Conservation (phyloP, 345 rosid species). For the Euphorbia peplus region DNA sequence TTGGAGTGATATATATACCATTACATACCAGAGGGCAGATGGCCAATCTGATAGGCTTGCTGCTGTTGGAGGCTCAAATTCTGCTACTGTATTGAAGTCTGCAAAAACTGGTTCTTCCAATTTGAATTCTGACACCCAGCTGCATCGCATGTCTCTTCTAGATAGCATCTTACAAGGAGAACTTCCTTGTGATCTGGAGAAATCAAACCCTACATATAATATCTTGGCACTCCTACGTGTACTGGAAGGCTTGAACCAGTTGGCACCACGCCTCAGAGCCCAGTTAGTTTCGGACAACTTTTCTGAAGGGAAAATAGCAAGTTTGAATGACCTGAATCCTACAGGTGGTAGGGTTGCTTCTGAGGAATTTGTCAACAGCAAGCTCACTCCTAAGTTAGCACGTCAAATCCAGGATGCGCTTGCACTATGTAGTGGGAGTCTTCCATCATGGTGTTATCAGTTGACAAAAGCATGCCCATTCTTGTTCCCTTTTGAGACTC, state of each 20-base stretch:
- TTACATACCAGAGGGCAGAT: constrained; percentile 85
- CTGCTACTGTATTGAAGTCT: constrained; percentile 47
- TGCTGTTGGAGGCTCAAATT: constrained; percentile 61
- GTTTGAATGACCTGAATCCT: constrained; percentile 51
- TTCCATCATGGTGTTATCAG: constrained; percentile 97
- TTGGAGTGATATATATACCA: constrained; percentile 85
- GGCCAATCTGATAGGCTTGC: constrained; percentile 65
- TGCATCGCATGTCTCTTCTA: constrained; percentile 58
- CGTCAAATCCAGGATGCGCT: constrained; percentile 98
- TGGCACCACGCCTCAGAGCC: constrained; percentile 77
- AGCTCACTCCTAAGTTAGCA: constrained; percentile 97
- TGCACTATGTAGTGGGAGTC: constrained; percentile 97
- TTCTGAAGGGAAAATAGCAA: constrained; percentile 61
- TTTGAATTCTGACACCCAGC: constrained; percentile 49
- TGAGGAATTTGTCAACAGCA: constrained; percentile 80
- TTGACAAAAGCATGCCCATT: constrained; percentile 96
- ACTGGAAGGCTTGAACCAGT: constrained; percentile 89
- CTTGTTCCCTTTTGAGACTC: constrained; percentile 95
- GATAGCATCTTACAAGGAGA: constrained; percentile 92
- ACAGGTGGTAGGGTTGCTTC: constrained; percentile 54
- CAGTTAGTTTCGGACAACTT: constrained; percentile 56
- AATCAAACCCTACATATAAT: constrained; percentile 83
- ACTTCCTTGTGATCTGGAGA: constrained; percentile 93
- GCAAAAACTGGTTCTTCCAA: constrained; percentile 45
- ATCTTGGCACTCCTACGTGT: constrained; percentile 83